These are phyloP conservation scores for Stagonosporopsis rhizophila DNA, from an alignment of 2,329 filamentous ascomycete species.

Conservation along the genomic window DNA sequence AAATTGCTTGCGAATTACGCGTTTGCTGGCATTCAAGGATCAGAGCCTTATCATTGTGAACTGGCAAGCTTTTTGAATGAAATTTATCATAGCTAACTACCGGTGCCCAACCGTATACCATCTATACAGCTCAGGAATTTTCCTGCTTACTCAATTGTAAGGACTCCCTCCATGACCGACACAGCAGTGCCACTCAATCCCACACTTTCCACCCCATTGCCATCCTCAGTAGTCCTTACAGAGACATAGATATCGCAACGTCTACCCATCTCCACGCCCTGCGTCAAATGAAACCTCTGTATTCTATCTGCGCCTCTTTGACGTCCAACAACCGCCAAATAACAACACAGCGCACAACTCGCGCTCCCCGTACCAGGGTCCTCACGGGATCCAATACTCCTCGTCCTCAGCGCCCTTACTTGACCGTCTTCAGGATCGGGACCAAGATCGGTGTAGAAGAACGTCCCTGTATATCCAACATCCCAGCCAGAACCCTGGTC, in stretches of 20 bases:
- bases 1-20: too few species aligned
- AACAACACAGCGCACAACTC: conserved; percentile 53
- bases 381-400: conserved; percentile 63
- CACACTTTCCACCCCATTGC: conserved; percentile 47
- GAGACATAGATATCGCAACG: conserved; percentile 56
- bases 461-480: conserved; percentile 57
- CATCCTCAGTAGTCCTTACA: conserved; percentile 48
- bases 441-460: conserved; percentile 63
- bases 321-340: conserved; percentile 47
- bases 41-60: too few species aligned
- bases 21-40: too few species aligned
- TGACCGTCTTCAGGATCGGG: conserved; percentile 31
- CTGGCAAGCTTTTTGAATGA: too few species aligned
- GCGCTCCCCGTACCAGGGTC: conserved; percentile 59
- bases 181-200: conserved; percentile 52
- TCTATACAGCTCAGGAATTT: background rate
- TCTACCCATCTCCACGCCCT: conserved; percentile 60
- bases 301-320: conserved; percentile 25
- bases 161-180: conserved; percentile 42
- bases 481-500: conserved; percentile 55
- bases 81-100: too few species aligned
- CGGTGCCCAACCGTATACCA: too few species aligned
- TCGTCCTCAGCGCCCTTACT: conserved; percentile 55
- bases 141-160: conserved; percentile 9
- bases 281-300: conserved; percentile 49